Percentiles rank a stretch among this genome's conserved stretches.
Conservation (phyloP, 768 basidiomycete species). For the Coprinopsis strossmayeri region DNA sequence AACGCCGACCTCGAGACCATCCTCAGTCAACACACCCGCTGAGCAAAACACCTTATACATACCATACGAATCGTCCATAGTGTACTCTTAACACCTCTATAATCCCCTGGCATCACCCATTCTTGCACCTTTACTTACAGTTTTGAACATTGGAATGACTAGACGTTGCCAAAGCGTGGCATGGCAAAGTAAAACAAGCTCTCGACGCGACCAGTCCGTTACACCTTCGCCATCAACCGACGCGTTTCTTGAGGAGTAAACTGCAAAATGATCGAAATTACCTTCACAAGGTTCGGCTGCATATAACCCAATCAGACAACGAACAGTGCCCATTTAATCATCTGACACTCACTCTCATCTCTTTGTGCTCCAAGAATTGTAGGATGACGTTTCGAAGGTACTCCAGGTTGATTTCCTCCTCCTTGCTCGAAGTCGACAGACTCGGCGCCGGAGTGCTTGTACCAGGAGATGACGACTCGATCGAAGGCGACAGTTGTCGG, state of each 20-base stretch:
- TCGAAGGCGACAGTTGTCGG: slow-evolving; percentile 24
- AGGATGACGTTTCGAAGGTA: slow-evolving; percentile 94
- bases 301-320: background rate
- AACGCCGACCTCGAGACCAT: slow-evolving; percentile 24
- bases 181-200: no score
- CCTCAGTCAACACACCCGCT: slow-evolving; percentile 2
- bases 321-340: background rate
- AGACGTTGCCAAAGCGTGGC: no score
- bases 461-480: slow-evolving; percentile 20
- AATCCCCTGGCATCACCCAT: no score
- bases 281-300: slow-evolving; percentile 87
- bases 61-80: no score
- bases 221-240: slow-evolving; percentile 83
- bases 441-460: slow-evolving; percentile 29
- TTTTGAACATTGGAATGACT: no score
- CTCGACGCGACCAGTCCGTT: no score
- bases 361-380: slow-evolving; percentile 97
- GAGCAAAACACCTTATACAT: background rate
- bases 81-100: background rate
- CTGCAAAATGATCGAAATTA: slow-evolving; percentile 84
- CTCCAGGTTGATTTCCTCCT: slow-evolving; percentile 93
- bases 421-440: slow-evolving; percentile 35
- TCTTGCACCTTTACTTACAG: no score
- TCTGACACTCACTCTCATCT: slow-evolving; percentile 77
- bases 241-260: slow-evolving; percentile 96